Base-by-base conservation (phyloP, 768 basidiomycete species). In the Leccinum truebloodii region DNA sequence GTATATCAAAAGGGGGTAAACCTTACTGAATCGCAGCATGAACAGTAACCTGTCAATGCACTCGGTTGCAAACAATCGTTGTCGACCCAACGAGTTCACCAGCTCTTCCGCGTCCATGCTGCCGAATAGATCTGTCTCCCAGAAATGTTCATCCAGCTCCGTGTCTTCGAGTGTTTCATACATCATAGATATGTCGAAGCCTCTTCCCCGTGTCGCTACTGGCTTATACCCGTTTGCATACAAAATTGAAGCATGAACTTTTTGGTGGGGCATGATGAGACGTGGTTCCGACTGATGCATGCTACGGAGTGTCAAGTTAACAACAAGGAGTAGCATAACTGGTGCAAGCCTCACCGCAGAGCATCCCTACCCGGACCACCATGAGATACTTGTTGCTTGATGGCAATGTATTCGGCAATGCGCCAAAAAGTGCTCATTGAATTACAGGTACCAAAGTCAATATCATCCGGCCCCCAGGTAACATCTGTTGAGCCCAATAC, bases 401-500 rank as follows among this genome's bases (percentile, higher is more conserved):
- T 62, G 16, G 65, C 63, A 6, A 65, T 5, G 7, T 48, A 50
- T 50, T 66, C 65, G 3, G 60, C 18, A 3, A 32, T 7, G 20
- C 50, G 24, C 65, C 65, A 65, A 18, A 34, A 12, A 4, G 9
- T 1, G n/a, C 20, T 52, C 65, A 66, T 66, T 8, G 65, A 66
- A 18, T 66, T 18, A 41, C 28, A 53, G 34, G 26, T 57, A 5
- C 65, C 65, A 12, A 56, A 66, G 35, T 66, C 63, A 9, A 66
- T 30, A 34, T 66, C 65, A 13, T 61, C 58, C 4, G 65, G 65
- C 5, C 61, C 52, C 63, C 63, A 66, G 30, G 60, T 57, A 24
- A 66, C 24, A 34, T 66, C 65, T 52, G 63, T 64, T 6, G 65
- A 62, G 4, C 59, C 52, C 34, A 75, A 60, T 2, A 60, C 28